Evolutionary conservation across 2,329 filamentous ascomycete genomes (phyloP), one percentile per base, ranked within the genome.

Genomic region (Dactylellina haptotyla): DNA sequence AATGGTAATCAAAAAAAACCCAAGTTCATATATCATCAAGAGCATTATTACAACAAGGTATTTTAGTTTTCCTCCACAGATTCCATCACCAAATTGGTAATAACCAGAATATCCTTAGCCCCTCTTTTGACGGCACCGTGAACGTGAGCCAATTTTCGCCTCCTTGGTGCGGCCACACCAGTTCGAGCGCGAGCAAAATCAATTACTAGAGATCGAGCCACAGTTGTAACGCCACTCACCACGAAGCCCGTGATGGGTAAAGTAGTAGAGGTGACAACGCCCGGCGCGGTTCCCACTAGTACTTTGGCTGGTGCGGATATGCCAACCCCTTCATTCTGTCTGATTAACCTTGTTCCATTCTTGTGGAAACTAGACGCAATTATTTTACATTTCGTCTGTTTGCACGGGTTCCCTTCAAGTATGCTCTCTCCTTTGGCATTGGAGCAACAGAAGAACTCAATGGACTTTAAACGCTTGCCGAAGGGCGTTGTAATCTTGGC

Each of bases 381-480:
- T 20, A 51, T 56, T 18, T 34, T 61, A 20, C 69, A 73, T 20
- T 39, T 34, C 23, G 26, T 46, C 30, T 65, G 69, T 16, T 25
- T 61, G 28, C 69, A 73, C 16, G 25, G 26, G 10, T 66, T 28
- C 2, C 69, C 69, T 20, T 73, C 69, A 2, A 73, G 51, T 9
- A 73, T 51, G 45, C 69, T 73, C 37, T 54, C 30, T 0, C 69
- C 69, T n/a, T 46, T 20, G 1, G 56, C 43, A 20, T 41, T 54
- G 23, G 69, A 73, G 37, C 69, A 73, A 37, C 69, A 73, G 30
- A 73, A 61, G 54, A 73, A 66, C 18, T 57, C 43, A 4, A 66
- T 16, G 20, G 69, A 66, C 28, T 66, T 53, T 18, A 73, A 16
- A 4, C 48, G 46, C 25, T 65, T 73, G 5, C 61, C 61, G 8